Base-by-base conservation (phyloP, 495 filamentous ascomycete species). In the Aspergillus ostianus region DNA sequence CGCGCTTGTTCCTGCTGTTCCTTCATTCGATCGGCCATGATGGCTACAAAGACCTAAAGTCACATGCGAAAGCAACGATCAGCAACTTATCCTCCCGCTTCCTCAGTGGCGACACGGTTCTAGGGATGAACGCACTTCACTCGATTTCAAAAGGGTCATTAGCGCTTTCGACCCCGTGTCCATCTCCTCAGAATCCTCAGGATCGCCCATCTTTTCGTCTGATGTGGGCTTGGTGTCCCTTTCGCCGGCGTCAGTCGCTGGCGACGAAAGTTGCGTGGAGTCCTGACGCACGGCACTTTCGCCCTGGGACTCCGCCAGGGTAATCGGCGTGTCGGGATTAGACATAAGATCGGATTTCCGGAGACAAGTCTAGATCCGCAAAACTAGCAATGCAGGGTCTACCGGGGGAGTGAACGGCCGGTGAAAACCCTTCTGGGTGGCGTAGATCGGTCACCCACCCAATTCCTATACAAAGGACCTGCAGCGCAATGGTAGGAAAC, bases 21-120 rank as follows among this genome's bases (percentile, higher is more conserved):
- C 58, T 84, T 81, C 80, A 86, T 86, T 58, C 86, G 85, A 32
- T 82, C 75, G 19, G 84, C 76, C 83, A 86, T 85, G 54, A 86
- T 85, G 1, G 78, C 60, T 55, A 78, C 76, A 54, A 78, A 80
- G 2, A 78, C 73, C 77, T 80, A 59, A 46, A 45, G 29, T 21
- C 32, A 20, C 18, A 55, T 30, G 6, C 30, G 21, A 27, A 17
- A 30, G 4, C 47, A 51, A 36, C 20, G 2, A 41, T 57, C 48
- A 51, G 44, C 45, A 49, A 19, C 18, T 46, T 54, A 7, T 27
- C 10, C 7, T 26, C n/a, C 53, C 19, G 15, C 12, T 21, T 18
- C 20, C 18, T 20, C 47, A 20, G 17, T 47, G 17, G 32, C 19
- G 36, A 48, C 2, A 20, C 12, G 15, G 41, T 20, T 54, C n/a